Evolutionary conservation across 2,329 filamentous ascomycete genomes (phyloP), one percentile per base, ranked within the genome.

Genomic region (Penicillium italicum): DNA sequence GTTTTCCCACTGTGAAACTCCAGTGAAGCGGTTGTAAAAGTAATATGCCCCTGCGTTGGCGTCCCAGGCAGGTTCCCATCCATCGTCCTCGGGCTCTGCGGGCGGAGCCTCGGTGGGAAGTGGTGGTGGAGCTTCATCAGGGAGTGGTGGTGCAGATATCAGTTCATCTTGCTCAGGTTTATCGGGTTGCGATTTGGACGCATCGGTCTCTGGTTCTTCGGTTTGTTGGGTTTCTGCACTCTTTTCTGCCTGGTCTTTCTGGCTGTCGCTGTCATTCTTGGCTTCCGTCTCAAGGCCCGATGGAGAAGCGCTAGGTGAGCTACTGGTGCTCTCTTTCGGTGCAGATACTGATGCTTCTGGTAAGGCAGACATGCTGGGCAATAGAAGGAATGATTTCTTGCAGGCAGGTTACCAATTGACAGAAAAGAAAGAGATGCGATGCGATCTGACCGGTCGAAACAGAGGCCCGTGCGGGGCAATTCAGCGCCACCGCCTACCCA

Each of bases 41-140:
- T 91, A 95, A 77, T 86, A 96, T 5, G 85, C 81, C 61, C 87
- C 82, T 1, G 82, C 80, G 49, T 72, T 79, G 24, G 82, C 75
- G 65, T 95, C 90, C 89, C 89, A 95, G 56, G 89, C 80, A 34
- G 85, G 85, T 56, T 89, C 85, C 91, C 91, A 96, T 56, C 91
- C 91, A 70, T 87, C 83, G 55, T 86, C 80, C 50, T 80, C 71
- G 40, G 61, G 59, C 59, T 67, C 68, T 28, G 72, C 69, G 40
- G 79, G 77, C 28, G 77, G 77, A 36, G 78, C 75, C 72, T 84
- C 82, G 51, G 78, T 72, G 48, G 83, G 83, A 46, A 82, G 72
- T 40, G 76, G 76, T 41, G 79, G 79, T 50, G 78, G 79, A 56
- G 71, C 66, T 56, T 76, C 74, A 47, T 72, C 69, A 33, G 76